These are phyloP conservation scores for Tanacetum coccineum DNA, from an alignment of 129 eudicot genomes.

Conservation along the genomic window DNA sequence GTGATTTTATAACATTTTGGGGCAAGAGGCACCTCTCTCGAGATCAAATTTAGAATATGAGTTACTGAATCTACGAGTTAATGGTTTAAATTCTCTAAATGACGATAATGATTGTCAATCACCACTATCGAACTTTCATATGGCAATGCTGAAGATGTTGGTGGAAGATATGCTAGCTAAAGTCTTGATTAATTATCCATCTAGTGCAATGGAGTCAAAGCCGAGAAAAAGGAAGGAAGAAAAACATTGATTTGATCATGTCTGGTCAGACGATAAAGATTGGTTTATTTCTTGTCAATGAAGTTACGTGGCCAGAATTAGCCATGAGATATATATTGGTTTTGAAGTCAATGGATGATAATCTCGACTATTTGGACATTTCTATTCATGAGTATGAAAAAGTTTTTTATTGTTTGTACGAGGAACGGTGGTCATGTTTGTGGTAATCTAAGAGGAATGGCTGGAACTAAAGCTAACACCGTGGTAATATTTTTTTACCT, in stretches of 20 bases:
- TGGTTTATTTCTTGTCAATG: constrained; percentile 72
- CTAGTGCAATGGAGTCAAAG: no score
- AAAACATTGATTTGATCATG: constrained; percentile 45
- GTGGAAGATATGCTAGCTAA: no score
- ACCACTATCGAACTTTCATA: no score
- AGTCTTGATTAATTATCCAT: no score
- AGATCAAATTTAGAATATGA: constrained; percentile 67
- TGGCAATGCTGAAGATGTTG: no score
- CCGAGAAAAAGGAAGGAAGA: constrained; percentile 69
- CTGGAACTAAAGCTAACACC: constrained; percentile 90
- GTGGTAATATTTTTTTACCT: constrained; percentile 44
- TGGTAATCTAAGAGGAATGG: constrained; percentile 69
- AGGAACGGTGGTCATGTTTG: constrained; percentile 90
- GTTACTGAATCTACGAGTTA: constrained; percentile 67
- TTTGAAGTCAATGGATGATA: constrained; percentile 52
- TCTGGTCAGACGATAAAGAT: constrained; percentile 44
- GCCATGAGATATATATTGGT: constrained; percentile 76
- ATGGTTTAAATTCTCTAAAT: constrained; percentile 27
- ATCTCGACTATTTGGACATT: constrained; percentile 58
- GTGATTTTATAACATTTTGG: constrained; percentile 69
- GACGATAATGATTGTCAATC: constrained; percentile 21
- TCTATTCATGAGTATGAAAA: constrained; percentile 59
- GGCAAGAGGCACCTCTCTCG: constrained; percentile 45
- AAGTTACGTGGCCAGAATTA: constrained; percentile 88
- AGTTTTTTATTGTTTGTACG: constrained; percentile 74